Evolutionary conservation across 805 yeast species (phyloP), one percentile per base, ranked within the genome.

Genomic region (Teunomyces cretensis): DNA sequence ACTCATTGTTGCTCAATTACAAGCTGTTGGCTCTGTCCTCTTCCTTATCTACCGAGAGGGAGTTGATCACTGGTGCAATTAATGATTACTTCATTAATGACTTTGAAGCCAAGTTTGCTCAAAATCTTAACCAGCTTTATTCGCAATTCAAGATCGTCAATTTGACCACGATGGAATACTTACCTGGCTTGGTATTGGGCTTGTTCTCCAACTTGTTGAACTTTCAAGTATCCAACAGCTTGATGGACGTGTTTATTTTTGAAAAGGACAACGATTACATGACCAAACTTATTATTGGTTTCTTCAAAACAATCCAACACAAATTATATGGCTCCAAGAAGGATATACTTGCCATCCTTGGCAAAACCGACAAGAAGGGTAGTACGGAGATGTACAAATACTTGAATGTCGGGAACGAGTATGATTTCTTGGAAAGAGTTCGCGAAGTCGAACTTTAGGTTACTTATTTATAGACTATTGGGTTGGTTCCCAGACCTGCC

Each of bases 231-330:
- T 59, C 77, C 6, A 64, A 73, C 19, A 72, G 80, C 12, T 51
- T 84, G 6, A 54, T 85, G 48, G 91, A 85, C 57, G 67, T 84
- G 4, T 74, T 73, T 57, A 57, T 83, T 9, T 82, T 83, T 57
- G 88, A 83, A 56, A 35, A 35, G 16, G 86, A 80, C 51, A 62
- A 75, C 1, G 35, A 30, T 1, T 70, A 82, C 50, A 56, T 84
- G 40, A 61, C 81, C 35, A 70, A 84, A 15, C 71, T 75, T 9
- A 66, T 77, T 1, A 58, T 84, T n/a, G 86, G 80, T 0, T 57
- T 82, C 11, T 56, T 85, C 35, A 68, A 70, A 17, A 66, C 68
- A 33, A 62, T 79, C 14, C 77, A 75, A 38, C 56, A 55, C 48
- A 76, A 75, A 52, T 66, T 84, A 27, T 81, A 72, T 56, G 86